Evolutionary conservation across 352 stramenopile species (phyloP), one percentile per base, ranked within the genome.

Genomic region (Aphanomyces cochlioides): DNA sequence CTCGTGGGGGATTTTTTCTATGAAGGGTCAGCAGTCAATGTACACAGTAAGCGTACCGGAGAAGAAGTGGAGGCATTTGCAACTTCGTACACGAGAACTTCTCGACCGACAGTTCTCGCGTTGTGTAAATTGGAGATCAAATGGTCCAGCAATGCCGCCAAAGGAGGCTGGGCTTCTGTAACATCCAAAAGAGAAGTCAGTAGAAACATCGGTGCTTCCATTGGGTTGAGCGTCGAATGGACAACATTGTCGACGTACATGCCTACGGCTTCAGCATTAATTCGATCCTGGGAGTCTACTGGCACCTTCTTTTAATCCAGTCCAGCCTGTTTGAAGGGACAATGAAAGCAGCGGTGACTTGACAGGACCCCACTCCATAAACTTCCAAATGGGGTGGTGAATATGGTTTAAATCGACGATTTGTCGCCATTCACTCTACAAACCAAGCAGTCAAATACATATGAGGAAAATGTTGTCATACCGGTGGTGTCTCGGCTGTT

Each of bases 161-260:
- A 90, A 5, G 92, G 65, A 13, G 80, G 75, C n/a, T 12, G 12
- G n/a, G 39, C 19, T 37, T 37, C 19, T n/a, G 54, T 12, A 12
- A 15, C 17, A 10, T 61, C 28, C 39, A 61, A 37, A 10, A 61
- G 28, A 7, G 54, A 37, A 7, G 54, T 61, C 1, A 61, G 34
- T 17, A 61, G 21, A 17, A 61, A 61, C 54, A 37, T 61, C 15
- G 84, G 84, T 6, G 87, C 87, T 6, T 78, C 83, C 21, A 72
- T 78, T 1, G 85, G 80, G 57, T 92, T 79, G 41, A 94, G 69
- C 1, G 84, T 92, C 47, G 87, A 92, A 56, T 94, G 87, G 34
- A 94, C 87, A 3, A 82, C 83, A 66, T 94, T 94, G 72, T 94
- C 87, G 4, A 94, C 87, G 47, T 90, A 94, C 5, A 50, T 67